Evolutionary conservation across 495 filamentous ascomycete genomes (phyloP).

Genomic region (Neurospora sp.): DNA sequence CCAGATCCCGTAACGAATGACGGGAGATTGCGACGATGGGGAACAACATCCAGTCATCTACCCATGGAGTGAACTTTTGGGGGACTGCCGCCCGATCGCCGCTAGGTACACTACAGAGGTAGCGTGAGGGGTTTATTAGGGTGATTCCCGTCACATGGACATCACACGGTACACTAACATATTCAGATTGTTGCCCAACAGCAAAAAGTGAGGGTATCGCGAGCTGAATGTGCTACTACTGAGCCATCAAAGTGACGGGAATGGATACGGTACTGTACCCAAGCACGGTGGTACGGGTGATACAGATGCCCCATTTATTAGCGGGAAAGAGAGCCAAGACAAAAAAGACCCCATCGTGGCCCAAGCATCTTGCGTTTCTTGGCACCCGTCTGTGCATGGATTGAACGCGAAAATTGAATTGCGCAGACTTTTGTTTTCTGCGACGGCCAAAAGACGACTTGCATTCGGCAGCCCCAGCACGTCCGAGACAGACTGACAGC

Average conservation of each 20-base stretch:
- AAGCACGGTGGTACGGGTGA: not conserved
- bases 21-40: not conserved
- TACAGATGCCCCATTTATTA: not conserved
- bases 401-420: not conserved
- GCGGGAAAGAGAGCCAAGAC: not conserved
- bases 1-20: not conserved
- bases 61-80: not conserved
- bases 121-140: not conserved
- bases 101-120: not conserved
- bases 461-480: not conserved
- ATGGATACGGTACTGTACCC: not conserved
- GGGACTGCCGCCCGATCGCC: not conserved
- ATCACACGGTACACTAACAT: not conserved
- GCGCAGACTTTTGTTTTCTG: not conserved
- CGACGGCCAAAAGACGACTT: not conserved
- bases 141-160: not conserved
- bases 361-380: not conserved
- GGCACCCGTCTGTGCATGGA: not conserved
- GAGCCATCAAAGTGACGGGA: not conserved
- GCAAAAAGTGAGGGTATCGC: not conserved
- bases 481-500: not conserved
- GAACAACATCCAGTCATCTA: not conserved
- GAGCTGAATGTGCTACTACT: not conserved
- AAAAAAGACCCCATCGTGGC: not conserved
- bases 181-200: not conserved